Conservation (phyloP, 2,329 filamentous ascomycete species). For the Aspergillus bombycis region DNA sequence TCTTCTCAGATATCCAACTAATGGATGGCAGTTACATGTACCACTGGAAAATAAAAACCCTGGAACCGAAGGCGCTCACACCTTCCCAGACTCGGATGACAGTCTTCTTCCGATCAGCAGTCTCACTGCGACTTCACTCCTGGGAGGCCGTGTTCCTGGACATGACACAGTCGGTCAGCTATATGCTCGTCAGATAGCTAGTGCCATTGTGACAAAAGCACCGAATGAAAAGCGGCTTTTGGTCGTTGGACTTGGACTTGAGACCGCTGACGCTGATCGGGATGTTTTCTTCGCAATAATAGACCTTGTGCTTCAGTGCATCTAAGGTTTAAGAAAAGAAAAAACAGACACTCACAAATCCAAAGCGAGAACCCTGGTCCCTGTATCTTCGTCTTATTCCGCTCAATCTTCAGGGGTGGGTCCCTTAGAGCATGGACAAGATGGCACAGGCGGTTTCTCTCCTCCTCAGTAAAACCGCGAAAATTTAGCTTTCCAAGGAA, state of each 20-base stretch:
- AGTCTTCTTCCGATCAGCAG: conserved; percentile 74
- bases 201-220: conserved; percentile 71
- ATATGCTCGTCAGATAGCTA: conserved; percentile 86
- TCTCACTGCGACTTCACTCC: conserved; percentile 81
- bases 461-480: conserved; percentile 19
- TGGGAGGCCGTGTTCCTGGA: conserved; percentile 79
- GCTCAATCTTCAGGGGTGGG: conserved; percentile 14
- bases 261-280: conserved; percentile 46
- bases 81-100: conserved; percentile 48
- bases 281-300: conserved; percentile 48
- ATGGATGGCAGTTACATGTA: conserved; percentile 32
- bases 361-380: conserved; percentile 12
- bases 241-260: conserved; percentile 61
- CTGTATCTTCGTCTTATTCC: conserved; percentile 13
- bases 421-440: conserved; percentile 10
- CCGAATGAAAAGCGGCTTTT: conserved; percentile 64
- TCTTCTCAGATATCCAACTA: conserved; percentile 12
- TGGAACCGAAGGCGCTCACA: conserved; percentile 42
- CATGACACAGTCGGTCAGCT: conserved; percentile 85
- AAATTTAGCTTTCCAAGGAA: conserved; percentile 18
- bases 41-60: conserved; percentile 39
- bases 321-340: conserved; percentile 28
- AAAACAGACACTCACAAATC: conserved; percentile 15
- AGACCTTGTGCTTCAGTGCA: conserved; percentile 47
- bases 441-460: conserved; percentile 9